Conservation (phyloP, 768 basidiomycete genomes). For the Panellus pusillus region DNA sequence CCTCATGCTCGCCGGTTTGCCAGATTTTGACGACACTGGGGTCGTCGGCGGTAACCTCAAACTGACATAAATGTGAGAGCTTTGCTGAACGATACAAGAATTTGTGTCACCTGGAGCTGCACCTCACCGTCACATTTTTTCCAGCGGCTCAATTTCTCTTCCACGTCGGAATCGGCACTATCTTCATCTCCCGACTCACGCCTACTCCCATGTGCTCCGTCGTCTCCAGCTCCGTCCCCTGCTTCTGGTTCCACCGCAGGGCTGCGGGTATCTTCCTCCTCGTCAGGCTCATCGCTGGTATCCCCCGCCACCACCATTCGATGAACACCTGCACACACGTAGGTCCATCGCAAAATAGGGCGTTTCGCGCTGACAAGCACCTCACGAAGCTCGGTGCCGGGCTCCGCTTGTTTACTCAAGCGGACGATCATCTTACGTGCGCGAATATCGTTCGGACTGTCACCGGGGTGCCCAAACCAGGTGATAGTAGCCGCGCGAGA, state of each 20-base stretch:
- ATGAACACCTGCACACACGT: not conserved
- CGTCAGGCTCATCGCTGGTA: not conserved
- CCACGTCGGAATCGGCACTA: too few species aligned
- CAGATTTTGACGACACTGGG: not conserved
- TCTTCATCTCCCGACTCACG: too few species aligned
- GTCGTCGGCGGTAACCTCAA: constrained; percentile 1
- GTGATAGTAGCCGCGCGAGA: not conserved
- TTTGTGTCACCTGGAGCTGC: too few species aligned
- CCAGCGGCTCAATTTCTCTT: too few species aligned
- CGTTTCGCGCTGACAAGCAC: not conserved
- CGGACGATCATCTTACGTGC: not conserved
- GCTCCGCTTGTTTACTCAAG: not conserved
- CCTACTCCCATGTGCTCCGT: not conserved
- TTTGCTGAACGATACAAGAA: too few species aligned
- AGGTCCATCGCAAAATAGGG: not conserved
- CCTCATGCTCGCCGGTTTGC: not conserved
- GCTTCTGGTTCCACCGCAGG: not conserved
- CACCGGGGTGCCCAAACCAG: constrained; percentile 1
- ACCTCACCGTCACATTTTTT: too few species aligned
- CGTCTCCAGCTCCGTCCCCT: not conserved
- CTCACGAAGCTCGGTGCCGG: not conserved
- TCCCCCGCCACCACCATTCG: not conserved
- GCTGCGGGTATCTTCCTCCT: too few species aligned
- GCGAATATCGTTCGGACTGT: not conserved
- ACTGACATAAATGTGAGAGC: too few species aligned